Conservation (phyloP, 345 rosid genomes). For the Linum usitatissimum region DNA sequence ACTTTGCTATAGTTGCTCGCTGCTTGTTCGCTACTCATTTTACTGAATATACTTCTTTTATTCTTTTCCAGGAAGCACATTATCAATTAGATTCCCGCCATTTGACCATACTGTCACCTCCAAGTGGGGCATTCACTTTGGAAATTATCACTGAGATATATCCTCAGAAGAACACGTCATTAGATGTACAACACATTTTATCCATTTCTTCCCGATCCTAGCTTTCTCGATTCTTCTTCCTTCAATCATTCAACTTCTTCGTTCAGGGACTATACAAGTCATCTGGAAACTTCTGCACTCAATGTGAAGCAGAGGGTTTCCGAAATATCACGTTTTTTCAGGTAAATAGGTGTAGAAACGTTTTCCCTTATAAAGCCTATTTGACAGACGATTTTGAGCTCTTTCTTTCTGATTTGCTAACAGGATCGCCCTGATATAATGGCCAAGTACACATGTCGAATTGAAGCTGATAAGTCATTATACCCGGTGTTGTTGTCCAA, state of each 20-base stretch:
- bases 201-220: neutral
- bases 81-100: slow-evolving; percentile 53
- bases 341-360: slow-evolving; percentile 28
- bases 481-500: slow-evolving; percentile 88
- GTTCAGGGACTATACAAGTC: slow-evolving; percentile 89
- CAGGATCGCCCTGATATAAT: slow-evolving; percentile 97
- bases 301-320: slow-evolving; percentile 98
- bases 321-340: slow-evolving; percentile 88
- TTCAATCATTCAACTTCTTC: slow-evolving; percentile 1
- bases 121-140: slow-evolving; percentile 47
- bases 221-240: neutral
- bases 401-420: slow-evolving; percentile 15
- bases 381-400: slow-evolving; percentile 3
- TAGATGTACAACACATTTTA: slow-evolving; percentile 43
- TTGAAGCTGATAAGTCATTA: slow-evolving; percentile 79
- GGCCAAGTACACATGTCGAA: slow-evolving; percentile 86
- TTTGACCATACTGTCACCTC: slow-evolving; percentile 58
- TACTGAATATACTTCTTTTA: neutral
- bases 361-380: slow-evolving; percentile 5
- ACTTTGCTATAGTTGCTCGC: neutral
- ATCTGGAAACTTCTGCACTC: slow-evolving; percentile 91
- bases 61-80: slow-evolving; percentile 45
- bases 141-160: slow-evolving; percentile 73
- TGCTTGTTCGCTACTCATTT: slow-evolving; percentile 2
- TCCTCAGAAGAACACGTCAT: slow-evolving; percentile 87